phyloP scores from a whole-genome alignment of 305 asterid genomes.

The Solanum aculeatissimum region DNA sequence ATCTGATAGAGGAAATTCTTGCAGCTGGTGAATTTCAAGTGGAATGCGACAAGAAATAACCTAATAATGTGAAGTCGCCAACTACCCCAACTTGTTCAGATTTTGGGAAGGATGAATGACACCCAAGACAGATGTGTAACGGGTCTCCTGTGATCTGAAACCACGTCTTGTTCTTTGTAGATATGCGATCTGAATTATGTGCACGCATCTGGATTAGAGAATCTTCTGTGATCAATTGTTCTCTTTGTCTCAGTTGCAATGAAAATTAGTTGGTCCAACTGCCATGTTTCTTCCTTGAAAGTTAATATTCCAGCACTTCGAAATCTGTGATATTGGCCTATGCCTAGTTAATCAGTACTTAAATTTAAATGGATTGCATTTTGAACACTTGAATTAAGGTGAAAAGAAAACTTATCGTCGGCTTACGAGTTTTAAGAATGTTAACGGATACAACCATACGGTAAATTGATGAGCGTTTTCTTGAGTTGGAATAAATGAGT shows the following conservation, averaged over 20 bases:
- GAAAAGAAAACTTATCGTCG: not conserved
- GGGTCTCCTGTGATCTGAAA: not conserved
- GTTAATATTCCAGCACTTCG: not conserved
- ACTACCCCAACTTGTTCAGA: not conserved
- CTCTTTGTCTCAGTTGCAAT: not conserved
- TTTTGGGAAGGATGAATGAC: not conserved
- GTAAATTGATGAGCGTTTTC: too few species aligned
- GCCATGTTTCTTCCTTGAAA: not conserved
- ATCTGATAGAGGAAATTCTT: not conserved
- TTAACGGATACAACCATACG: too few species aligned
- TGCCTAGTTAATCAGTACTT: not conserved
- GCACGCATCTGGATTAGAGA: not conserved
- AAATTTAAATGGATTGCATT: not conserved
- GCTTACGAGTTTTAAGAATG: not conserved
- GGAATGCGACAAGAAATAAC: constrained; percentile 2
- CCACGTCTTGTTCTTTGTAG: not conserved
- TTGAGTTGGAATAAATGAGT: too few species aligned
- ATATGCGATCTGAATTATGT: not conserved
- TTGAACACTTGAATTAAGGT: not conserved
- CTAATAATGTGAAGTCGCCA: not conserved
- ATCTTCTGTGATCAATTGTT: not conserved
- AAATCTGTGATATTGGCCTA: not conserved
- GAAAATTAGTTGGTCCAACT: not conserved
- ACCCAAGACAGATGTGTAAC: not conserved
- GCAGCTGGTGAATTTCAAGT: constrained; percentile 11